Conservation (phyloP, 2,329 filamentous ascomycete genomes). For the Stagonosporopsis rhizophila region DNA sequence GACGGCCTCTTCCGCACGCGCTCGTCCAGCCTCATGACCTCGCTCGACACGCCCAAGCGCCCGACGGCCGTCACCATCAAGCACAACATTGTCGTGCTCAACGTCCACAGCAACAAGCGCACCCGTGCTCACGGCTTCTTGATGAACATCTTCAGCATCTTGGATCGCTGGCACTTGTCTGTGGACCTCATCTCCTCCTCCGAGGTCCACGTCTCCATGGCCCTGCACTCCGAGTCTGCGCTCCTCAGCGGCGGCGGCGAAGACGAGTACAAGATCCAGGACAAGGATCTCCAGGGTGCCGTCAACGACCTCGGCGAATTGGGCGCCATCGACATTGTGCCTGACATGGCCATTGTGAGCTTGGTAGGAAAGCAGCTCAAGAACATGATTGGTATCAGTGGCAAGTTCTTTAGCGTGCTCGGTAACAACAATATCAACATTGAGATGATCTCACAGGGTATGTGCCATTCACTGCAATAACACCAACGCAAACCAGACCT, state of each 20-base stretch:
- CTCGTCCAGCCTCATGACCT: conserved; percentile 53
- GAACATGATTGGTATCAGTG: conserved; percentile 91
- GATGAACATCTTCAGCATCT: conserved; percentile 88
- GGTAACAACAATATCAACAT: conserved; percentile 96
- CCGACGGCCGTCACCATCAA: conserved; percentile 88
- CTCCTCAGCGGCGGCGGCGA: conserved; percentile 57
- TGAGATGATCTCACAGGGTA: conserved; percentile 99
- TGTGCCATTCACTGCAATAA: conserved; percentile 29
- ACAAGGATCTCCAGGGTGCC: conserved; percentile 56
- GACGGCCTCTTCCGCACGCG: conserved; percentile 62
- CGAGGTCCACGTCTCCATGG: conserved; percentile 97
- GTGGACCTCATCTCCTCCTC: conserved; percentile 96
- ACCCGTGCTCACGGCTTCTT: conserved; percentile 97
- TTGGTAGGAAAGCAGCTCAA: conserved; percentile 96
- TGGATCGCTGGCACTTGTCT: conserved; percentile 84
- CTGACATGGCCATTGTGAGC: conserved; percentile 93
- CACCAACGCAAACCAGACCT: neutral
- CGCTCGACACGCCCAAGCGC: conserved; percentile 57
- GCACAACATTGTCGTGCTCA: conserved; percentile 94
- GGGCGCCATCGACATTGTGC: conserved; percentile 88
- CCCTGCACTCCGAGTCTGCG: conserved; percentile 79
- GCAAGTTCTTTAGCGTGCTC: conserved; percentile 92
- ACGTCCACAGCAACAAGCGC: conserved; percentile 97
- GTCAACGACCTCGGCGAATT: conserved; percentile 77
- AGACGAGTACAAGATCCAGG: conserved; percentile 58